Percentiles rank a stretch among this genome's conserved stretches.
phyloP scores from a whole-genome alignment of 306 rosid genomes.

The Datisca glomerata region DNA sequence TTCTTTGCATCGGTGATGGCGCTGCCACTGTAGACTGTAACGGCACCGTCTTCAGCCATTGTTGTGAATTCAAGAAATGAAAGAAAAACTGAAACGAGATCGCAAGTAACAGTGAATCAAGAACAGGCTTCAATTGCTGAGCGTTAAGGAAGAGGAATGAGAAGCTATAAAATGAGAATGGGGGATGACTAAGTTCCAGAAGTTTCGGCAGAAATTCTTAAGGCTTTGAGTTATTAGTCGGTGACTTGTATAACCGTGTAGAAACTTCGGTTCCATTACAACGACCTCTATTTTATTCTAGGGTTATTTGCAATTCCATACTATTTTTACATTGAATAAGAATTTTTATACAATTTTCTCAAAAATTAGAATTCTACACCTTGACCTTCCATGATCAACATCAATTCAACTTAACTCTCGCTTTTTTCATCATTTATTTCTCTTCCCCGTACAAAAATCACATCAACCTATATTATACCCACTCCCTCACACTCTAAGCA shows the following conservation, averaged over 20 bases:
- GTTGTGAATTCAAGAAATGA: constrained; percentile 2
- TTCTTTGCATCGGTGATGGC: constrained; percentile 35
- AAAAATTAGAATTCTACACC: too few species aligned
- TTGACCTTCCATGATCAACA: too few species aligned
- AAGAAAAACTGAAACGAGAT: background rate
- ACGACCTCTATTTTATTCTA: background rate
- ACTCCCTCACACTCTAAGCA: too few species aligned
- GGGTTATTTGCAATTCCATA: too few species aligned
- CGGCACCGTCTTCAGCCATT: constrained; percentile 45
- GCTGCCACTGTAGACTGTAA: constrained; percentile 35
- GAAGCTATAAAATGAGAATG: background rate
- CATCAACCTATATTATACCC: too few species aligned
- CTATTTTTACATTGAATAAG: too few species aligned
- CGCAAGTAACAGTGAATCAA: background rate
- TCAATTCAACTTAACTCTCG: too few species aligned
- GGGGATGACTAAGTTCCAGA: constrained; percentile 14
- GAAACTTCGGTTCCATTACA: constrained; percentile 20
- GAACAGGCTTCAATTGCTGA: background rate
- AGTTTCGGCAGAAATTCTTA: too few species aligned
- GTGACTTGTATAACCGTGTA: constrained; percentile 4
- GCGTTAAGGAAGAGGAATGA: background rate
- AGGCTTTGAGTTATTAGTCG: too few species aligned
- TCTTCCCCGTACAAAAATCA: too few species aligned
- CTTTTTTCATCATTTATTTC: too few species aligned
- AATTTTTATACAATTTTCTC: too few species aligned